A percentile compares a stretch with the other conserved stretches of the same genome.
phyloP scores from a whole-genome alignment of 2,329 filamentous ascomycete genomes.

The Colletotrichum theobromicola region DNA sequence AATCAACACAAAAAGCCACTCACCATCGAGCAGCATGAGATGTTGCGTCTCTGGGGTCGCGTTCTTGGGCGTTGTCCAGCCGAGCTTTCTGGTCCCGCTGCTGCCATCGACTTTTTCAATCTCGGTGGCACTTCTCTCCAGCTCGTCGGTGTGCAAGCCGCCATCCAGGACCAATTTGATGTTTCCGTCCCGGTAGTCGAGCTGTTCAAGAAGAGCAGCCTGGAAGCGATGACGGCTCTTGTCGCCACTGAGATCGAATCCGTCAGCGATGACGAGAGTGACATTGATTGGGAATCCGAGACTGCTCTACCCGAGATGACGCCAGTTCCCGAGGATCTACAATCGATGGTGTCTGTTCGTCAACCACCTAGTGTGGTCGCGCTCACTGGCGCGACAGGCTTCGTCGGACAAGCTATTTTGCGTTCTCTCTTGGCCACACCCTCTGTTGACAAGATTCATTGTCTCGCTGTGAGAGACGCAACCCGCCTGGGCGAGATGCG shows the following conservation, averaged over 20 bases:
- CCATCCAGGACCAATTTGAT: not conserved
- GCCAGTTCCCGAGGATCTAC: not conserved
- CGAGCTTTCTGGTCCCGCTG: not conserved
- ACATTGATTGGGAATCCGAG: not conserved
- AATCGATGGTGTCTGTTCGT: not conserved
- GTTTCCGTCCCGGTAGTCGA: not conserved
- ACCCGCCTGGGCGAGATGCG: not conserved
- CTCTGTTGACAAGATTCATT: slow-evolving; percentile 11
- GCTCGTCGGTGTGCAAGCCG: not conserved
- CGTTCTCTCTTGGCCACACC: not conserved
- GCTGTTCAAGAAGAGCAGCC: not conserved
- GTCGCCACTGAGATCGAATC: not conserved
- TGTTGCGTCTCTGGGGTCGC: not conserved
- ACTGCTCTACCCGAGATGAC: not conserved
- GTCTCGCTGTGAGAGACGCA: slow-evolving; percentile 11
- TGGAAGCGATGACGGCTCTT: not conserved
- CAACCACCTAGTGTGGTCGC: not conserved
- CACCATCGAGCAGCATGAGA: not conserved
- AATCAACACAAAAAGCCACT: not conserved
- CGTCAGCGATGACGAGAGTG: not conserved
- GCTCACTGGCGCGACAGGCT: slow-evolving; percentile 21
- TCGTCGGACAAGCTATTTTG: slow-evolving; percentile 23
- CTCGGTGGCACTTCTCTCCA: not conserved
- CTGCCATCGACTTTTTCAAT: not conserved
- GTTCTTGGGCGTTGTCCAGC: not conserved